These are phyloP conservation scores for Wolfiporia cocos DNA, from an alignment of 1,284 basidiomycete genomes.

Conservation along the genomic window DNA sequence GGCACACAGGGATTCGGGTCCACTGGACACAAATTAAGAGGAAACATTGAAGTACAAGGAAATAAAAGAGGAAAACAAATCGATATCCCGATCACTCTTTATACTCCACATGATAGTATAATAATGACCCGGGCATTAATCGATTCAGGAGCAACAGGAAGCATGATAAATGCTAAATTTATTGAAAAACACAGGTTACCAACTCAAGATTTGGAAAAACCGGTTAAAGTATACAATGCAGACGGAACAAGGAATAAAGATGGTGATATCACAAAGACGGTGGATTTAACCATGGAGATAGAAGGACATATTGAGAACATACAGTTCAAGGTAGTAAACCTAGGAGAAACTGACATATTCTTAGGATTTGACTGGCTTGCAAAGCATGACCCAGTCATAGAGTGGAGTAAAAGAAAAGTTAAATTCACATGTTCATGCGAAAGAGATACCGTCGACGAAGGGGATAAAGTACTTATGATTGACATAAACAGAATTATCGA, in stretches of 20 bases:
- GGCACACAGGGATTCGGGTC: neutral
- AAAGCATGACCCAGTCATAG: constrained; percentile 8
- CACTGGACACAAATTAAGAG: neutral
- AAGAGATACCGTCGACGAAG: neutral
- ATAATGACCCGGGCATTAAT: neutral
- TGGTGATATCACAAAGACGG: neutral
- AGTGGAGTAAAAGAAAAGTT: neutral
- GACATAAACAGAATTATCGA: neutral
- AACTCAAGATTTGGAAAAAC: neutral
- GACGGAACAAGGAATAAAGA: neutral
- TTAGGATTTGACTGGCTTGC: constrained; percentile 8
- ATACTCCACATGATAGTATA: neutral
- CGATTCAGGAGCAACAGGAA: neutral
- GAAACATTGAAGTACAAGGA: neutral
- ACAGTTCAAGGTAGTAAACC: neutral
- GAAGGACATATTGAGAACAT: neutral
- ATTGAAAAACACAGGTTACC: too few relatives aligned
- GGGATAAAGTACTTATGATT: constrained; percentile 3
- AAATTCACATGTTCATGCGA: neutral
- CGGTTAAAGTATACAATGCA: neutral
- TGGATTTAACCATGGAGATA: neutral
- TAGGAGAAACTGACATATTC: constrained; percentile 4
- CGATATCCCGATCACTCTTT: neutral
- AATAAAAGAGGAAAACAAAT: neutral
- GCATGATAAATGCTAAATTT: too few relatives aligned